These are phyloP conservation scores for Phallus indusiatus DNA, from an alignment of 768 basidiomycete species.

Conservation along the genomic window DNA sequence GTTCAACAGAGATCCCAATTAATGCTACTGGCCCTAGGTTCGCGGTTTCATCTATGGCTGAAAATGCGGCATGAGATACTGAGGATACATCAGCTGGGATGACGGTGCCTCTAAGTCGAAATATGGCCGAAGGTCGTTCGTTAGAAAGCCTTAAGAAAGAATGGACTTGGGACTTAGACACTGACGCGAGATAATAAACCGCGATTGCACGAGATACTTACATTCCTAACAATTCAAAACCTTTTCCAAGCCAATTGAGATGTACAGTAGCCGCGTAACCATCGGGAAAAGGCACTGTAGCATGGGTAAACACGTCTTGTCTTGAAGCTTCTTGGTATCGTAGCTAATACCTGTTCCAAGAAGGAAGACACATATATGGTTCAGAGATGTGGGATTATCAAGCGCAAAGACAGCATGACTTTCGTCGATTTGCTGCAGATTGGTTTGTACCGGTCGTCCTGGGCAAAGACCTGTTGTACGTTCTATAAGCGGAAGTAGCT, in stretches of 20 bases:
- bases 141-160: constrained; percentile 62
- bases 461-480: constrained; percentile 17
- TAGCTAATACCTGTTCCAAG: constrained; percentile 54
- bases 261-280: constrained; percentile 81
- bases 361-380: constrained; percentile 80
- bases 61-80: constrained; percentile 23
- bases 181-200: neutral
- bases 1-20: constrained; percentile 75
- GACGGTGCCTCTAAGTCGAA: constrained; percentile 66
- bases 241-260: constrained; percentile 79
- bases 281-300: constrained; percentile 65
- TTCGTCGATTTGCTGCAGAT: constrained; percentile 72
- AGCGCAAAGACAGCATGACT: constrained; percentile 78
- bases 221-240: constrained; percentile 82
- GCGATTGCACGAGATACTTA: constrained; percentile 26
- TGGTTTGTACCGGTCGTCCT: constrained; percentile 69
- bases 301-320: constrained; percentile 4
- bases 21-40: constrained; percentile 44
- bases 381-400: constrained; percentile 58
- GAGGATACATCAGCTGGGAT: constrained; percentile 24
- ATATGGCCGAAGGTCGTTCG: constrained; percentile 84
- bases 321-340: neutral
- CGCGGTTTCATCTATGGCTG: constrained; percentile 12
- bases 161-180: neutral
- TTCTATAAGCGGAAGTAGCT: neutral